Base-by-base conservation (phyloP, 2,329 filamentous ascomycete genomes). In the Seiridium cupressi region DNA sequence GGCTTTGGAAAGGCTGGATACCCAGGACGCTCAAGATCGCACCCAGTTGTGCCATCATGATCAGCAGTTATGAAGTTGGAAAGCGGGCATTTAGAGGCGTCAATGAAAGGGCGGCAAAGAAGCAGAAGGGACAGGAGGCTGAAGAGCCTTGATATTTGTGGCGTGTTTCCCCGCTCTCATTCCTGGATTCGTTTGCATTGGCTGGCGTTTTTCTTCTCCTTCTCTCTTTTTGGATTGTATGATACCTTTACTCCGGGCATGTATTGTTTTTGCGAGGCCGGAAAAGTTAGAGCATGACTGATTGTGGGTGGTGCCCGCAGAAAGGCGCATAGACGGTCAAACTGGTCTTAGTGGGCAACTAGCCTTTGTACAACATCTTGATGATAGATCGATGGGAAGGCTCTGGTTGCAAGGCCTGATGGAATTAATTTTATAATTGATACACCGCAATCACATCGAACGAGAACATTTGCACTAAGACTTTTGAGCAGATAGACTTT, bases 21-120 rank as follows among this genome's bases (percentile, higher is more conserved):
- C 93, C 95, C 0, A 84, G 95, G 44, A 96, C 92, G 66, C 80
- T 98, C 62, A 98, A 98, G 74, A 93, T 99, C 4, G 94, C 95
- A 1, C 95, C 95, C 1, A 92, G 94, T 0, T 99, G 95, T 76
- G 95, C 95, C 35, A 98, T 99, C 72, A 99, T 99, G 95, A 98
- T 99, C 72, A 96, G 92, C 72, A 97, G 90, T 72, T 99, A 98
- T 74, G 95, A 99, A 75, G 85, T 98, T 44, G 93, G 95, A 55
- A 99, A 99, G 82, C 89, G 91, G 74, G 88, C 90, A 72, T 96
- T 96, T 40, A 83, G 87, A 58, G 83, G 85, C 9, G 86, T 92
- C 55, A 97, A 98, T 62, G 81, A 85, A 69, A 77, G 73, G 42
- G 70, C 74, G 36, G 63, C 68, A 46, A 66, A 61, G 59, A 72